Conservation (phyloP, 805 yeast genomes). For the Kazachstania bromeliacearum region DNA sequence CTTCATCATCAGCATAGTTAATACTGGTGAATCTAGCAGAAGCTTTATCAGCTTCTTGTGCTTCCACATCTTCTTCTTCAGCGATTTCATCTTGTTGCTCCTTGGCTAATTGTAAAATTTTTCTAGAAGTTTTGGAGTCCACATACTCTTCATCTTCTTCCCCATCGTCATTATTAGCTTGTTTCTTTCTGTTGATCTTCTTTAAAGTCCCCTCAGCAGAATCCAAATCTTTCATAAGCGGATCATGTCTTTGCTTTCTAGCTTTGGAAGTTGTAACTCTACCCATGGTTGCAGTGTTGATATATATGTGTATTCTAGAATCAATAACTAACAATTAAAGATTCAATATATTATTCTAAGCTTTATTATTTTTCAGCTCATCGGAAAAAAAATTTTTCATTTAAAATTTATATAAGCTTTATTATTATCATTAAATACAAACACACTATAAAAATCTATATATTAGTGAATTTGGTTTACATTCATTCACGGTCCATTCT, state of each 20-base stretch:
- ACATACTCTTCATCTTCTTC: slow-evolving; percentile 47
- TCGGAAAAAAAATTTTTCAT: slow-evolving; percentile 4
- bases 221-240: slow-evolving; percentile 70
- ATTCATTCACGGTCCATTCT: slow-evolving; percentile 56
- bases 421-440: too few relatives aligned
- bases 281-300: slow-evolving; percentile 57
- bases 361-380: slow-evolving; percentile 2
- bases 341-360: too few relatives aligned
- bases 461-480: too few relatives aligned
- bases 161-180: slow-evolving; percentile 30
- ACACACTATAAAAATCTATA: too few relatives aligned
- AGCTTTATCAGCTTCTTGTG: slow-evolving; percentile 23
- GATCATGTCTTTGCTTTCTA: slow-evolving; percentile 63
- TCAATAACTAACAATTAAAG: not conserved
- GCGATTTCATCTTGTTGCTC: slow-evolving; percentile 90
- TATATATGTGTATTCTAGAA: not conserved
- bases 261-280: slow-evolving; percentile 46
- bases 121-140: slow-evolving; percentile 76
- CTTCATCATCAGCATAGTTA: slow-evolving; percentile 42
- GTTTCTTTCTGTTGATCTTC: slow-evolving; percentile 28
- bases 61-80: slow-evolving; percentile 44
- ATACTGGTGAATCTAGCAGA: slow-evolving; percentile 27
- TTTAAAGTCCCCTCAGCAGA: slow-evolving; percentile 65
- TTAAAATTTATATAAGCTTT: too few relatives aligned
- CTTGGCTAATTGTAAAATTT: slow-evolving; percentile 78